Base-by-base conservation (phyloP, 2,329 filamentous ascomycete genomes). In the Ceratocystiopsis sp. region DNA sequence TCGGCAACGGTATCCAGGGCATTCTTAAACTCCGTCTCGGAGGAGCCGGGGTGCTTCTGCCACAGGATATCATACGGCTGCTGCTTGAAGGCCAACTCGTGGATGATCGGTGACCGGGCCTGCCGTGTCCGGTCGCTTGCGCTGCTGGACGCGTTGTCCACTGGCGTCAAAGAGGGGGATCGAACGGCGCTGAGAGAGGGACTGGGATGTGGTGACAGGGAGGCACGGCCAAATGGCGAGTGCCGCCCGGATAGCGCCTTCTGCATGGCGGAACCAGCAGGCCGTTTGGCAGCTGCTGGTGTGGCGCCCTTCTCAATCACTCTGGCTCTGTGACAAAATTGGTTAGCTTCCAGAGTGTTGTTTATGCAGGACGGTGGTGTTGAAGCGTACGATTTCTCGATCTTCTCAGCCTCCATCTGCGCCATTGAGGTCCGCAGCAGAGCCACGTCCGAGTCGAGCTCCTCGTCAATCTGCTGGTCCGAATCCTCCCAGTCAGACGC, bases 1-100 rank as follows among this genome's bases (percentile, higher is more conserved):
- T 71, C 68, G 29, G 71, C 75, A 18, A 75, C 71, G 57, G 78
- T 80, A 40, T 69, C 62, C 13, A 80, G 57, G 1, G 67, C 67
- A 3, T 60, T 56, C 43, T 64, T 63, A 50, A 79, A 67, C 15
- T 78, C 74, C n/a, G 65, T 58, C 33, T 67, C 63, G 12, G 52
- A 53, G 10, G 64, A 61, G 40, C 69, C 68, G 1, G 64, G 47
- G 64, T 70, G 75, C 41, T 67, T 68, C 39, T 59, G 57, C 43
- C 61, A 56, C 3, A 80, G 55, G 42, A 69, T 63, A 9, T 68
- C 62, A 17, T 66, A 66, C 1, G 66, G 57, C 49, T 66, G 64
- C 14, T 75, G 68, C 45, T 64, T 59, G 8, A 70, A 65, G 32
- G 75, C 75, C 17, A 80, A 59, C 49, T 77, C 69, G 54, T 80